Evolutionary conservation across 257 asterid genomes (phyloP).

Genomic region (Solanum pennellii): DNA sequence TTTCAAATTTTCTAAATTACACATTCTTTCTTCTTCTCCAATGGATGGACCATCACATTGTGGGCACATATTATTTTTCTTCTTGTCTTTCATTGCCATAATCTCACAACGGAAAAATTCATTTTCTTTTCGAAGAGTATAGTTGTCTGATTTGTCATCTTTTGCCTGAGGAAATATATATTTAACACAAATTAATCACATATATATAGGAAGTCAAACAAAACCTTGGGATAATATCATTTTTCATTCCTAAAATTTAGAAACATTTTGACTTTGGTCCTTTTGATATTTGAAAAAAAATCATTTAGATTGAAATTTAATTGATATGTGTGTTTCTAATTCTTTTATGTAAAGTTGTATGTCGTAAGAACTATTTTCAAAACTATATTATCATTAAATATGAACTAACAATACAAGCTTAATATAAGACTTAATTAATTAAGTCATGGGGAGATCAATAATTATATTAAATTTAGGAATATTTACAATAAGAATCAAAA

Average conservation of each 20-base stretch:
- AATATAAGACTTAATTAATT: neutral
- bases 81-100: slow-evolving; percentile 33
- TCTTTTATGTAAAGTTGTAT: neutral
- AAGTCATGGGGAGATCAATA: neutral
- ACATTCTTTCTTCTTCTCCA: slow-evolving; percentile 24
- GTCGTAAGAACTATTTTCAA: neutral
- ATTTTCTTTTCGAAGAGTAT: slow-evolving; percentile 36
- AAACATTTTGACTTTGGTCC: neutral
- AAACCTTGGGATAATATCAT: no score
- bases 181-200: neutral
- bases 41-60: slow-evolving; percentile 23
- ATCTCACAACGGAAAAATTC: slow-evolving; percentile 37
- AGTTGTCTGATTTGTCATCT: slow-evolving; percentile 36
- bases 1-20: neutral
- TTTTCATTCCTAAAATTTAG: neutral
- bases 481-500: neutral
- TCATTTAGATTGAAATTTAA: no score
- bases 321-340: neutral
- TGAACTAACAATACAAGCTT: neutral
- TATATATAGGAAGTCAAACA: neutral
- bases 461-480: neutral
- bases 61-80: slow-evolving; percentile 24
- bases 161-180: slow-evolving; percentile 24
- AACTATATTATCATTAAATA: no score
- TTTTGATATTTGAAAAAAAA: neutral